These are phyloP conservation scores for Aspergillus sp. DNA, from an alignment of 2,329 filamentous ascomycete genomes.

Conservation along the genomic window DNA sequence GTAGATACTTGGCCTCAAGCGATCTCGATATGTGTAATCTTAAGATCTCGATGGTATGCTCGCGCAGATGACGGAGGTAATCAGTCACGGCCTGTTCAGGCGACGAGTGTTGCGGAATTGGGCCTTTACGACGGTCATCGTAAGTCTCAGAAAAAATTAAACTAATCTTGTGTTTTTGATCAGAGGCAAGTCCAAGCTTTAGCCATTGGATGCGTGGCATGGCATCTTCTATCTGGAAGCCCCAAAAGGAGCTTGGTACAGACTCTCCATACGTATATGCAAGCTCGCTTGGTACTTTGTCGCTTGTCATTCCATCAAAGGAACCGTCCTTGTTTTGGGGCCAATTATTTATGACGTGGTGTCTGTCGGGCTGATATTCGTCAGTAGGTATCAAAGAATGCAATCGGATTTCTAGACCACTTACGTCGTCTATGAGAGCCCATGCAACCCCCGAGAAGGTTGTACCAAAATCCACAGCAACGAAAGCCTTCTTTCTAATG, in stretches of 20 bases:
- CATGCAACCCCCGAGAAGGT: conserved; percentile 24
- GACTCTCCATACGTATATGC: conserved; percentile 12
- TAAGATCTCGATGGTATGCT: conserved; percentile 13
- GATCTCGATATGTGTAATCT: conserved; percentile 12
- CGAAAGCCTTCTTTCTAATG: conserved; percentile 8
- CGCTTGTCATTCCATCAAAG: conserved; percentile 18
- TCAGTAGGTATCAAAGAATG: no score
- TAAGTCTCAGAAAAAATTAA: conserved; percentile 8
- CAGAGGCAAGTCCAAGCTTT: conserved; percentile 20
- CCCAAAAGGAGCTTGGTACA: conserved; percentile 12
- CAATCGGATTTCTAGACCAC: not conserved
- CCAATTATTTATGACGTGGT: conserved; percentile 21
- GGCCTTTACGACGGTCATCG: conserved; percentile 10
- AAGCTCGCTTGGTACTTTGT: conserved; percentile 22
- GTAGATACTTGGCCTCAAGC: conserved; percentile 11
- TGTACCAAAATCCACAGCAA: conserved; percentile 25
- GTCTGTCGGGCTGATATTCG: conserved; percentile 13
- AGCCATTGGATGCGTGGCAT: conserved; percentile 24
- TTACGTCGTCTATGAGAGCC: conserved; percentile 20
- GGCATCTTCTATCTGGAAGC: conserved; percentile 16
- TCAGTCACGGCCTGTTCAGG: conserved; percentile 11
- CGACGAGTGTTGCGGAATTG: conserved; percentile 8
- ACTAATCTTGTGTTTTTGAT: conserved; percentile 8
- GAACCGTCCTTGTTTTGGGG: conserved; percentile 9
- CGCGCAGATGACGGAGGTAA: conserved; percentile 15